Conservation (phyloP, 306 rosid species). For the Vigna radiata region DNA sequence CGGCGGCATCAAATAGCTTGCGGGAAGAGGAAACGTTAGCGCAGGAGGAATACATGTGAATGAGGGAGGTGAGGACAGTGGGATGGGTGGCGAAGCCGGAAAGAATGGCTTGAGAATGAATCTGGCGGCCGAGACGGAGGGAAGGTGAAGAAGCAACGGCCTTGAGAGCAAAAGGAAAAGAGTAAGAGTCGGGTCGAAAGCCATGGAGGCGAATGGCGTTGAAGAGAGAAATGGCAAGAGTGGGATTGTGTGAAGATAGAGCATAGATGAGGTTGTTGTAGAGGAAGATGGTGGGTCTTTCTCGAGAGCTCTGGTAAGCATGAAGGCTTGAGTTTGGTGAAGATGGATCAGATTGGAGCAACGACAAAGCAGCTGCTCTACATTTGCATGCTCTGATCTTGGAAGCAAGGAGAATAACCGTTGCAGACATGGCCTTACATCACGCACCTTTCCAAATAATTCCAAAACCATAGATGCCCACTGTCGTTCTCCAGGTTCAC, state of each 20-base stretch:
- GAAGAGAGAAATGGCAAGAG: slow-evolving; percentile 49
- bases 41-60: slow-evolving; percentile 67
- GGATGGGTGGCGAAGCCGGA: slow-evolving; percentile 51
- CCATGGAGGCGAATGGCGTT: slow-evolving; percentile 39
- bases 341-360: slow-evolving; percentile 53
- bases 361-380: slow-evolving; percentile 29
- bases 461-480: neutral
- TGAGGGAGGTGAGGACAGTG: slow-evolving; percentile 50
- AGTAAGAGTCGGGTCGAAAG: slow-evolving; percentile 61
- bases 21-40: slow-evolving; percentile 54
- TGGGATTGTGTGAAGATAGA: slow-evolving; percentile 44
- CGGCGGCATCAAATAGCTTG: slow-evolving; percentile 54
- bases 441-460: neutral
- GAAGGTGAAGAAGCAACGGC: slow-evolving; percentile 47
- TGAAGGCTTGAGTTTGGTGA: slow-evolving; percentile 56
- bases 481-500: no score
- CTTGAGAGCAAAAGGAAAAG: slow-evolving; percentile 65
- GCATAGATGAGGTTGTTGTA: slow-evolving; percentile 61
- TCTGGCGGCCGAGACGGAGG: slow-evolving; percentile 51
- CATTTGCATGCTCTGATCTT: neutral
- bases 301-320: slow-evolving; percentile 52
- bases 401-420: neutral
- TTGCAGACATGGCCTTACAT: slow-evolving; percentile 3
- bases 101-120: slow-evolving; percentile 60
- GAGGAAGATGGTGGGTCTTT: slow-evolving; percentile 52